These are phyloP conservation scores for Graphilbum fragrans DNA, from an alignment of 2,329 filamentous ascomycete genomes.

Conservation along the genomic window DNA sequence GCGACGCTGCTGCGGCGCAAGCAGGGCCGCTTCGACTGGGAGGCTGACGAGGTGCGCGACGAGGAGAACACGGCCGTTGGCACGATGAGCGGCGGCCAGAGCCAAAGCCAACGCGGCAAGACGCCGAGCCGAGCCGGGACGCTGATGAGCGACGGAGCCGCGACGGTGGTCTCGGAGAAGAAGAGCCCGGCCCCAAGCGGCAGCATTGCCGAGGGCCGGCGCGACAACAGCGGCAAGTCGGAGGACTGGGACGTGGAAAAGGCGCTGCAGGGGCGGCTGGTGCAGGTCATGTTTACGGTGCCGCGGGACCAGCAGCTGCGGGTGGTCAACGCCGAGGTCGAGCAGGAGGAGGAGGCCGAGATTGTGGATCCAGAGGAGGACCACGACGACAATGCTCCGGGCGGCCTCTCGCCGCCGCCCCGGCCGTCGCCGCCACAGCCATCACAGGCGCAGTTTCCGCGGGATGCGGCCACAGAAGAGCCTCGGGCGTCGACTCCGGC, in stretches of 20 bases:
- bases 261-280: constrained; percentile 56
- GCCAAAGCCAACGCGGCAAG: background rate
- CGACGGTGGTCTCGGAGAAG: background rate
- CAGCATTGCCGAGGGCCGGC: constrained; percentile 7
- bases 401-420: constrained; percentile 4
- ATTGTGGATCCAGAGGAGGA: constrained; percentile 3
- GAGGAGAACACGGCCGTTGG: constrained; percentile 10
- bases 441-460: no score
- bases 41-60: constrained; percentile 43
- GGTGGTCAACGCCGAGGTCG: constrained; percentile 71
- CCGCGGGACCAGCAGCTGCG: constrained; percentile 70
- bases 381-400: background rate
- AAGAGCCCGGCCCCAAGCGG: constrained; percentile 28
- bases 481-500: no score
- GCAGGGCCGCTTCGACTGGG: constrained; percentile 44
- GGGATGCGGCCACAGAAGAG: no score
- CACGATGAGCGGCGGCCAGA: constrained; percentile 1
- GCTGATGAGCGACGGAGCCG: background rate
- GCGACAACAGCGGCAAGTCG: constrained; percentile 11
- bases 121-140: background rate
- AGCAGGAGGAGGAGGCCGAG: constrained; percentile 15
- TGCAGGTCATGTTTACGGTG: constrained; percentile 88
- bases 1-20: constrained; percentile 36
- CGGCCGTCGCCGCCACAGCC: constrained; percentile 3
- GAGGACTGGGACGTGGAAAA: constrained; percentile 68